phyloP scores from a whole-genome alignment of 176 grass and related monocot species.

The Stipa capillata region DNA sequence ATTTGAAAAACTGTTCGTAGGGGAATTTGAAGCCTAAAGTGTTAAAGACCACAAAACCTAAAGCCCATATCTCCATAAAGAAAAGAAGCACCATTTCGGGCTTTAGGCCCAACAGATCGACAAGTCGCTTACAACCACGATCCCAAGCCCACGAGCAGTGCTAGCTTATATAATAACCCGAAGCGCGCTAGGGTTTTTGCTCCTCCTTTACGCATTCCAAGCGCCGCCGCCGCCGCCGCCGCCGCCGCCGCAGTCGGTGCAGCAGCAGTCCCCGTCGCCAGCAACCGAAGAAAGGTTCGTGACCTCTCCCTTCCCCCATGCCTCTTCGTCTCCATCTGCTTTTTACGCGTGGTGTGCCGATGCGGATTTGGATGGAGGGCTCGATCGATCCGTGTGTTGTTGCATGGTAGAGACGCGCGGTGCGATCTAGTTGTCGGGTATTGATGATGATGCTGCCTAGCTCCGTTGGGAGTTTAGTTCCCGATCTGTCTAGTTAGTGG shows the following conservation, averaged over 20 bases:
- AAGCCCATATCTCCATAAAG: neutral
- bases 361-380: neutral
- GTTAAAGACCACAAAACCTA: no score
- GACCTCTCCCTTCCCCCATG: neutral
- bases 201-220: neutral
- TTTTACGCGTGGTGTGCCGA: no score
- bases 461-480: neutral
- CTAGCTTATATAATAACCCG: neutral
- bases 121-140: neutral
- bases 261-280: neutral
- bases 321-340: neutral
- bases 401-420: neutral
- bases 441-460: no score
- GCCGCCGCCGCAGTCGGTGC: neutral
- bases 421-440: neutral
- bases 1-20: no score
- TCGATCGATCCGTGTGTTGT: neutral
- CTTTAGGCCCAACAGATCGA: neutral
- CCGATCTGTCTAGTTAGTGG: neutral
- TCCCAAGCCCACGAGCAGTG: neutral
- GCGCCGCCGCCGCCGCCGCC: neutral
- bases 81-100: neutral
- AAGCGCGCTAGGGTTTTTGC: constrained; percentile 1
- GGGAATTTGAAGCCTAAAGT: no score
- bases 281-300: neutral